Base-by-base conservation (phyloP, 306 rosid genomes). In the Luffa aegyptiaca region DNA sequence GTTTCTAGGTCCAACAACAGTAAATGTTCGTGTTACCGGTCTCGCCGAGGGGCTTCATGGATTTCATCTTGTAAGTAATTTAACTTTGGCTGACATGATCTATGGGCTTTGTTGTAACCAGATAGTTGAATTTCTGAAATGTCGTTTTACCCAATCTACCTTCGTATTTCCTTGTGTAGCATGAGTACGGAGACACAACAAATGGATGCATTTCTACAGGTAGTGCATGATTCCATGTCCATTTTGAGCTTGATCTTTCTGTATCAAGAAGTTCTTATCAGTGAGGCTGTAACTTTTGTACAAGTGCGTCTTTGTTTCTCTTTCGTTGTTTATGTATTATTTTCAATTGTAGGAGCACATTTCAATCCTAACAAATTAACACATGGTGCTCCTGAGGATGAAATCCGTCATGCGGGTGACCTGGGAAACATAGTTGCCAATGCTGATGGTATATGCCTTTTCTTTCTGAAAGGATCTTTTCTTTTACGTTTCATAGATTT, bases 361-460 rank as follows among this genome's bases (percentile, higher is more conserved):
- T 92, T 94, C 84, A 94, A 94, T 83, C 98, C 98, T 18, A 80
- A 88, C 11, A 77, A 77, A 0, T 1, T 82, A 80, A 92, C 97
- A 70, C 98, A 94, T 36, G 98, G 98, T 78, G 97, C 97, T 89
- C 98, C 97, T 81, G 93, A 83, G 76, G 96, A 92, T 83, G 91
- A 90, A 85, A 16, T 87, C 80, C 97, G 98, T 75, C 98, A 94
- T 92, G 98, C 98, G 97, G 98, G 97, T 84, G 97, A 93, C 94
- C 97, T 91, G 96, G 97, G 97, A 93, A 93, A 93, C 97, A 91
- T 93, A 86, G 62, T 87, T 86, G 97, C 96, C 76, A 86, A 88
- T 83, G 92, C 93, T 0, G 84, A 88, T 59, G 94, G 97, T 91
- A 86, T 69, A 41, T 65, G 83, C 6, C 48, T 33, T 77, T 77